Conservation (phyloP, 2,329 filamentous ascomycete species). For the Neoscytalidium dimidiatum region DNA sequence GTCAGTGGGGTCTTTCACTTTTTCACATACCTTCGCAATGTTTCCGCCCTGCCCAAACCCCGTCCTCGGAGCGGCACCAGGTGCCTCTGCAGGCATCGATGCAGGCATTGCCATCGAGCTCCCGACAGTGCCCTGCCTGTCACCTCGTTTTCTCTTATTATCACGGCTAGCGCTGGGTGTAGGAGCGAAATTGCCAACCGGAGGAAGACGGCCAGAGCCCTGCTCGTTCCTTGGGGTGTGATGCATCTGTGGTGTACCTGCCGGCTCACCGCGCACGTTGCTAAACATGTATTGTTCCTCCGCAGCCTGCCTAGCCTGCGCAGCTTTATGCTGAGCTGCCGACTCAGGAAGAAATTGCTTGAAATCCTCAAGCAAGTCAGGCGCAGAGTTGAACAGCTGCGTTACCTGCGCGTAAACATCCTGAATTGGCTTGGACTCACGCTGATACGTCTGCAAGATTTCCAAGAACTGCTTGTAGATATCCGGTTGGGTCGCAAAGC, state of each 20-base stretch:
- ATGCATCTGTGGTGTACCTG: constrained; percentile 44
- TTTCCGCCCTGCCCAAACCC: constrained; percentile 32
- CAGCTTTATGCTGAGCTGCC: constrained; percentile 59
- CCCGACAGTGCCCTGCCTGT: constrained; percentile 55
- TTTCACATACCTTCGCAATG: constrained; percentile 33
- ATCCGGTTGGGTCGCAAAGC: constrained; percentile 92
- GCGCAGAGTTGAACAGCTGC: constrained; percentile 86
- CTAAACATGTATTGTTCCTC: constrained; percentile 71
- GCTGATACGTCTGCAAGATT: constrained; percentile 96
- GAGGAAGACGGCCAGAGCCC: constrained; percentile 64
- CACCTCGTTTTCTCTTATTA: constrained; percentile 78
- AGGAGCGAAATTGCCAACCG: constrained; percentile 91
- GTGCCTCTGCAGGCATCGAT: constrained; percentile 34
- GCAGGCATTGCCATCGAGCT: constrained; percentile 38
- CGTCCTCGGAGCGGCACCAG: constrained; percentile 26
- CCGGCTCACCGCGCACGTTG: constrained; percentile 59
- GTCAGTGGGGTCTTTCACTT: background rate
- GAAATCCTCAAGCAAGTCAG: constrained; percentile 94
- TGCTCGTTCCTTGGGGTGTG: constrained; percentile 52
- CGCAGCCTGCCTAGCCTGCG: constrained; percentile 57
- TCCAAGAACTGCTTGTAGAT: constrained; percentile 99
- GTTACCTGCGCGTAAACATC: constrained; percentile 98
- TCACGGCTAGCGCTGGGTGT: constrained; percentile 83
- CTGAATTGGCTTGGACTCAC: constrained; percentile 96
- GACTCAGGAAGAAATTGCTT: constrained; percentile 98